Conservation (phyloP, 78 protist genomes). For the Dictyostelium intermedium region DNA sequence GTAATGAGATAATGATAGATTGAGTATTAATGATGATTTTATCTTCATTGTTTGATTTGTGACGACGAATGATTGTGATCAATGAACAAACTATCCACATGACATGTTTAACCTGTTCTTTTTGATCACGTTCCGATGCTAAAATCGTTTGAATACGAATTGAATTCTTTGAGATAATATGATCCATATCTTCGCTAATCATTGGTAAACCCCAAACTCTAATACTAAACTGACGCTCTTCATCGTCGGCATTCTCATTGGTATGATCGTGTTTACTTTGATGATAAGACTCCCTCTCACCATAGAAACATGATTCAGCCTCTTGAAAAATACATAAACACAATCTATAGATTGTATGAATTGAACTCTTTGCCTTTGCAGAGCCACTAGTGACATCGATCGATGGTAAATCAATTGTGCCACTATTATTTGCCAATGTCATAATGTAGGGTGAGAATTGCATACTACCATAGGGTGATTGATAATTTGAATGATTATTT, state of each 20-base stretch:
- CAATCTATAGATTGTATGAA: conserved; percentile 34
- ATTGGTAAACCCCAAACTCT: conserved; percentile 71
- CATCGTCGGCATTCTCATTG: conserved; percentile 4
- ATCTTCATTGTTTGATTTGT: background rate
- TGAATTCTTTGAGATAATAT: conserved; percentile 52
- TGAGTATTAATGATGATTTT: conserved; percentile 22
- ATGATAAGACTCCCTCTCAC: conserved; percentile 22
- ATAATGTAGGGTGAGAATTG: conserved; percentile 32
- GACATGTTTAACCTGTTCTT: conserved; percentile 64
- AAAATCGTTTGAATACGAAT: conserved; percentile 69
- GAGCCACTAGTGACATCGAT: conserved; percentile 12
- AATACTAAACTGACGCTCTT: conserved; percentile 17
- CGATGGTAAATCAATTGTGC: conserved; percentile 36
- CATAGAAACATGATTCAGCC: conserved; percentile 66
- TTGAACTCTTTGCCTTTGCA: conserved; percentile 34
- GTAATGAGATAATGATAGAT: conserved; percentile 5
- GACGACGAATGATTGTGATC: conserved; percentile 51
- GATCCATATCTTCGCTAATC: conserved; percentile 70
- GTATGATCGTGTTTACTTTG: background rate
- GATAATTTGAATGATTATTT: background rate
- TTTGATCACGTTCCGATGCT: conserved; percentile 64
- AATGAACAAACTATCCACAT: conserved; percentile 63
- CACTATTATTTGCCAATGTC: conserved; percentile 26
- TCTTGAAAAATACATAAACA: conserved; percentile 71
- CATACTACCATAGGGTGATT: background rate